Conservation (phyloP, 495 filamentous ascomycete species). For the Tetracladium marchalianum region DNA sequence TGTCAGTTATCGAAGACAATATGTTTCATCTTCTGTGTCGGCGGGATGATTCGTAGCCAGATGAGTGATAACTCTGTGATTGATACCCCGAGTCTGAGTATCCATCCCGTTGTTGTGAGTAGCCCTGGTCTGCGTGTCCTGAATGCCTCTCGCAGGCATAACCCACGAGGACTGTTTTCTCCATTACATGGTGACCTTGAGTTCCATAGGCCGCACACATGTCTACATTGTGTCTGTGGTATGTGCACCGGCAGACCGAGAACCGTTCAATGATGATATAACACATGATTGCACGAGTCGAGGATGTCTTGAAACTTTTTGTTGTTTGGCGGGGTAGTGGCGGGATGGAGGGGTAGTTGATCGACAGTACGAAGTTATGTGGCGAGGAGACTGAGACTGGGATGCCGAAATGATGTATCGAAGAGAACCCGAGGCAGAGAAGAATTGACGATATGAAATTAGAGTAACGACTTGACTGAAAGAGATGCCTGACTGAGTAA, state of each 20-base stretch:
- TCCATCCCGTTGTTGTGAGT: conserved; percentile 17
- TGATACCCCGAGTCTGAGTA: conserved; percentile 44
- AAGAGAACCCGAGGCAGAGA: conserved; percentile 4
- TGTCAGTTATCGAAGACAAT: conserved; percentile 43
- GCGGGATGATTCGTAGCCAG: conserved; percentile 29
- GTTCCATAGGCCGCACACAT: conserved; percentile 63
- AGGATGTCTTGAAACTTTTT: background rate
- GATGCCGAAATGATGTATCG: background rate
- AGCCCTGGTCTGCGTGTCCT: conserved; percentile 13
- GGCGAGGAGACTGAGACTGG: background rate
- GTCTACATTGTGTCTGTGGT: conserved; percentile 69
- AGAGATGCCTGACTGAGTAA: conserved; percentile 16
- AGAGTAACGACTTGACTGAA: conserved; percentile 20
- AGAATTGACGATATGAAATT: conserved; percentile 12
- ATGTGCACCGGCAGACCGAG: conserved; percentile 71
- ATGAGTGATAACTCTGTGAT: conserved; percentile 29
- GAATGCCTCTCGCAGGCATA: conserved; percentile 65
- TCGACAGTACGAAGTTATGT: background rate
- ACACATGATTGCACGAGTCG: conserved; percentile 44
- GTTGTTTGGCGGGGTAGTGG: conserved; percentile 6
- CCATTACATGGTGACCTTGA: conserved; percentile 59
- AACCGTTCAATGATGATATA: conserved; percentile 66
- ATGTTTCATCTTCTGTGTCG: conserved; percentile 39
- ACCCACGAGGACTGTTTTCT: conserved; percentile 68
- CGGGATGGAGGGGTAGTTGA: conserved; percentile 3